A percentile compares a stretch with the other conserved stretches of the same genome.
phyloP scores from a whole-genome alignment of 768 basidiomycete genomes.

The Psilocybe cubensis region DNA sequence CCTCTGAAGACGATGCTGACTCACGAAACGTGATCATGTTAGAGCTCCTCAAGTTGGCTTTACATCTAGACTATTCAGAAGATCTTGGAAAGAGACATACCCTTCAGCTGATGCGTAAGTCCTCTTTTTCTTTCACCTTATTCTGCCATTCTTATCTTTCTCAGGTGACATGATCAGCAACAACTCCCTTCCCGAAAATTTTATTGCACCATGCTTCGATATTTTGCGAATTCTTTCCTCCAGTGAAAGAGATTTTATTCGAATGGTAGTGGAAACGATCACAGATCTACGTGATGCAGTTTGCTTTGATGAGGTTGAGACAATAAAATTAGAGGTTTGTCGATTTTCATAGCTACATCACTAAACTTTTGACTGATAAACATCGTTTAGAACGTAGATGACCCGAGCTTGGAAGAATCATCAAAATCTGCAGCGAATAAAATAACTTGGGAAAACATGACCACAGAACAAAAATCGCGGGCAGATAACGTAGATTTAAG shows the following conservation, averaged over 20 bases:
- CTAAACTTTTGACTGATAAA: no score
- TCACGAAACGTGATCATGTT: slow-evolving; percentile 72
- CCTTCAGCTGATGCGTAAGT: slow-evolving; percentile 81
- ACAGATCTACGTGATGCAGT: slow-evolving; percentile 70
- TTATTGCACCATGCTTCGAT: slow-evolving; percentile 81
- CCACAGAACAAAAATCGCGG: slow-evolving; percentile 60
- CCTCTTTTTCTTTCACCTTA: background rate
- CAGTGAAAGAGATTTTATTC: slow-evolving; percentile 83
- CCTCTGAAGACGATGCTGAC: slow-evolving; percentile 49
- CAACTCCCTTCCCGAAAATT: slow-evolving; percentile 64
- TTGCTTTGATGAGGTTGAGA: slow-evolving; percentile 42
- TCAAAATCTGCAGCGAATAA: background rate
- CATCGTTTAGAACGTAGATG: background rate
- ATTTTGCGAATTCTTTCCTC: slow-evolving; percentile 73
- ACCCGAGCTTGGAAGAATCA: background rate
- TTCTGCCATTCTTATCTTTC: background rate
- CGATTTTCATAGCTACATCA: background rate
- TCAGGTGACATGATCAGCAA: slow-evolving; percentile 83
- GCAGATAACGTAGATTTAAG: slow-evolving; percentile 71
- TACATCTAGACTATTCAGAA: slow-evolving; percentile 87
- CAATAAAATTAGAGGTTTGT: slow-evolving; percentile 17
- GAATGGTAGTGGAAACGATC: slow-evolving; percentile 86
- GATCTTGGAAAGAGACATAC: slow-evolving; percentile 90
- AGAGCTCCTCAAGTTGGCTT: slow-evolving; percentile 80
- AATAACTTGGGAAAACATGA: slow-evolving; percentile 39